Evolutionary conservation across 768 basidiomycete species (phyloP).

Genomic region (Hypsizygus marmoreus): DNA sequence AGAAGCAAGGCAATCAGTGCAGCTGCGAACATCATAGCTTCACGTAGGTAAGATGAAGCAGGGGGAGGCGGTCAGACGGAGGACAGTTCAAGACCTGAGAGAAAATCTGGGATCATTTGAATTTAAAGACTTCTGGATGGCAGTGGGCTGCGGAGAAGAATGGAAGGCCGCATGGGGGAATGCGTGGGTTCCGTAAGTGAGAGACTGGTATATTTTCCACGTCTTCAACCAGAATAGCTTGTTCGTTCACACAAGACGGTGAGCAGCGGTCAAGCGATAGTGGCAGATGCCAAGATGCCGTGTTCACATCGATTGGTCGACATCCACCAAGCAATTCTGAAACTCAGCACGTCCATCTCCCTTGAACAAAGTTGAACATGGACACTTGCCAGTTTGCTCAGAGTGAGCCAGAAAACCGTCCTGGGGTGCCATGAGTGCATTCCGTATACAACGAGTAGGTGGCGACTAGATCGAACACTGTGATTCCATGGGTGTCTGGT

Average conservation of each 20-base stretch:
- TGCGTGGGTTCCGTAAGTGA: slow-evolving; percentile 1
- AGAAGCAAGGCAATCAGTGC: slow-evolving; percentile 27
- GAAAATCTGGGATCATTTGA: neutral
- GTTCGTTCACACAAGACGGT: slow-evolving; percentile 11
- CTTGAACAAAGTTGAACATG: too few species aligned
- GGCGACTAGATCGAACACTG: too few species aligned
- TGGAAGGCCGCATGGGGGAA: neutral
- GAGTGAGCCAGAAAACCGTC: too few species aligned
- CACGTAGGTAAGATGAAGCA: neutral
- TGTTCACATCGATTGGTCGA: too few species aligned
- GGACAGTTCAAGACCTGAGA: neutral
- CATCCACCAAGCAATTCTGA: too few species aligned
- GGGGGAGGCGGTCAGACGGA: slow-evolving; percentile 7
- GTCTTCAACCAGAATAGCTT: slow-evolving; percentile 3
- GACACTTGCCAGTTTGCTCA: too few species aligned
- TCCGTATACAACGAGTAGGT: too few species aligned
- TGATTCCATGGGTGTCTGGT: too few species aligned
- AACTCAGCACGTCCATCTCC: too few species aligned
- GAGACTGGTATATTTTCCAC: neutral
- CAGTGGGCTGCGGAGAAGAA: neutral
- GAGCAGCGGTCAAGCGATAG: neutral
- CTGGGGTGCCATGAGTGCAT: too few species aligned
- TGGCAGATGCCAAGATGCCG: too few species aligned
- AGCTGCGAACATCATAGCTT: slow-evolving; percentile 32
- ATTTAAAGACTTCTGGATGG: slow-evolving; percentile 8